Percentiles rank a stretch among this genome's conserved stretches.
These are phyloP conservation scores for Solanum verrucosum DNA, from an alignment of 257 asterid species.

Conservation along the genomic window DNA sequence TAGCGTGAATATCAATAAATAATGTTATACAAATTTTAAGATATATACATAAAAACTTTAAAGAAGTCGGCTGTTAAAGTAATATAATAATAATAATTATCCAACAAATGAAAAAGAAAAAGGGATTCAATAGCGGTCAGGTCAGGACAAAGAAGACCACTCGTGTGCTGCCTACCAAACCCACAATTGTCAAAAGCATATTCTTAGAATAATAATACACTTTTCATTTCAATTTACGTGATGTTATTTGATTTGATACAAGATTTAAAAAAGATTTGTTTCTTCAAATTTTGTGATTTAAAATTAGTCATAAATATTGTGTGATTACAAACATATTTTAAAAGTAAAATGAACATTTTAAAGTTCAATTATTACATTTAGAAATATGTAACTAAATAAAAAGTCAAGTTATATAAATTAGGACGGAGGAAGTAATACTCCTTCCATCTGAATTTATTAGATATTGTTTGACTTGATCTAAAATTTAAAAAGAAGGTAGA, in stretches of 20 bases:
- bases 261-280: neutral
- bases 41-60: neutral
- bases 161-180: neutral
- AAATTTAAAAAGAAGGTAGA: no score
- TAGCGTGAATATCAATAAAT: neutral
- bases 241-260: neutral
- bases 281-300: neutral
- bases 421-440: neutral
- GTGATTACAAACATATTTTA: neutral
- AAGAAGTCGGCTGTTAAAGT: neutral
- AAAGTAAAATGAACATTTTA: neutral
- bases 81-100: neutral
- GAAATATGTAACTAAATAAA: no score
- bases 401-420: no score
- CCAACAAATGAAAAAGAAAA: neutral
- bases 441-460: no score
- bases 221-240: neutral
- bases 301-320: neutral
- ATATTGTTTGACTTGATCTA: neutral
- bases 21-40: neutral
- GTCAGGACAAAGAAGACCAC: neutral
- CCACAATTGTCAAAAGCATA: neutral
- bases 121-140: neutral
- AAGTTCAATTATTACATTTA: no score
- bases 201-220: neutral